Percentiles rank a stretch among this genome's conserved stretches.
Conservation (phyloP, 306 rosid genomes). For the Cucurbita pepo region DNA sequence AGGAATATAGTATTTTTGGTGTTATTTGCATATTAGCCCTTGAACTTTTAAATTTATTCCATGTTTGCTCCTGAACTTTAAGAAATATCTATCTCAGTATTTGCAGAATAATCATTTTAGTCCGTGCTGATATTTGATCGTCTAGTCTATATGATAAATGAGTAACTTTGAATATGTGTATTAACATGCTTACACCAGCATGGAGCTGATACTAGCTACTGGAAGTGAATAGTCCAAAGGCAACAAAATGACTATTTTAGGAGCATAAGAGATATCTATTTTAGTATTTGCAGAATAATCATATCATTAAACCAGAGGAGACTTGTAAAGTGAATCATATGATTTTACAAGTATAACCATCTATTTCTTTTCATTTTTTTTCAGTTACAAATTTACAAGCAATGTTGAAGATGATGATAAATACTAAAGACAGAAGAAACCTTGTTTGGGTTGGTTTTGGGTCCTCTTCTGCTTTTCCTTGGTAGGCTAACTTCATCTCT, state of each 20-base stretch:
- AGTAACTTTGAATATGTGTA: background rate
- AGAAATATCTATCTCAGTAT: background rate
- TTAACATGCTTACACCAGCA: background rate
- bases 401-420: slow-evolving; percentile 1
- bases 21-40: background rate
- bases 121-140: background rate
- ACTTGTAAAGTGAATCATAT: background rate
- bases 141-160: background rate
- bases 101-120: background rate
- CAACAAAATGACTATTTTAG: background rate
- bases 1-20: background rate
- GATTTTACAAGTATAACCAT: background rate
- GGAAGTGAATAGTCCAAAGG: background rate
- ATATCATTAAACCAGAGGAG: background rate
- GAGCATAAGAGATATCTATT: too few species aligned
- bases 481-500: background rate
- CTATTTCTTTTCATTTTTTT: background rate
- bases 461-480: background rate
- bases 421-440: background rate
- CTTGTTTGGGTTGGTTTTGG: background rate
- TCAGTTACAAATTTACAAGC: slow-evolving; percentile 1
- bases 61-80: background rate
- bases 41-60: background rate
- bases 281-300: too few species aligned
- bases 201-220: background rate